Conservation (phyloP, 1,284 basidiomycete genomes). For the Ustilago esculenta region DNA sequence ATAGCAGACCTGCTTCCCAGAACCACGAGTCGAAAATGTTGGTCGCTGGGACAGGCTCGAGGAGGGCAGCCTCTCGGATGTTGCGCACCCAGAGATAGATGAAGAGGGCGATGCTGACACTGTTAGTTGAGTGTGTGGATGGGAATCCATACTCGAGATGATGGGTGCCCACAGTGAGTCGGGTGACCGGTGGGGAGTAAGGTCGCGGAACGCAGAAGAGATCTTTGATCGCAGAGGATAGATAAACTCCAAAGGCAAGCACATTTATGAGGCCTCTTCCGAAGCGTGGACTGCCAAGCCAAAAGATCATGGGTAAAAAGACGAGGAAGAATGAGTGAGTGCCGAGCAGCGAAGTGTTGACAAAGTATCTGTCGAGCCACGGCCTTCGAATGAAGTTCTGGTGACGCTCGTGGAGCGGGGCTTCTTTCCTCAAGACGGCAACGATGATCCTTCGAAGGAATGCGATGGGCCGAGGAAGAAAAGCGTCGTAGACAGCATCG, state of each 20-base stretch:
- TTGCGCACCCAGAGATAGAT: slow-evolving; percentile 56
- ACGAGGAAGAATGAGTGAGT: slow-evolving; percentile 95
- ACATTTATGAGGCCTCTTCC: slow-evolving; percentile 73
- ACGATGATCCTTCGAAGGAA: slow-evolving; percentile 44
- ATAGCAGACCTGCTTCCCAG: slow-evolving; percentile 50
- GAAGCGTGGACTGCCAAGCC: slow-evolving; percentile 80
- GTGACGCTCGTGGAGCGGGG: slow-evolving; percentile 43
- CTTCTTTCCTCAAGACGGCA: slow-evolving; percentile 34
- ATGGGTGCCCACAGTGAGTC: slow-evolving; percentile 72
- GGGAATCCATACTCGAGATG: slow-evolving; percentile 83
- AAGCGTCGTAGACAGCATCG: slow-evolving; percentile 55
- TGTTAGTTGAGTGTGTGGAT: slow-evolving; percentile 93
- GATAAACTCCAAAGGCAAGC: slow-evolving; percentile 83
- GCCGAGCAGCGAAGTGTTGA: slow-evolving; percentile 82
- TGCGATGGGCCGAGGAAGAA: slow-evolving; percentile 46
- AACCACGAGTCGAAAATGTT: slow-evolving; percentile 29
- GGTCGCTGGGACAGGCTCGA: background rate
- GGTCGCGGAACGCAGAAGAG: slow-evolving; percentile 89
- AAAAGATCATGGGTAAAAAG: slow-evolving; percentile 84
- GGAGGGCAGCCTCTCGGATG: slow-evolving; percentile 6
- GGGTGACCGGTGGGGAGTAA: slow-evolving; percentile 85
- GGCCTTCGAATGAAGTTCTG: slow-evolving; percentile 66
- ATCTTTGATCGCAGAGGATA: slow-evolving; percentile 86
- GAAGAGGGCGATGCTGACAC: slow-evolving; percentile 78
- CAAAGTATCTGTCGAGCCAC: slow-evolving; percentile 85